Evolutionary conservation across 2,329 filamentous ascomycete species (phyloP), one percentile per base, ranked within the genome.

Genomic region (Trichoderma atrobrunneum): DNA sequence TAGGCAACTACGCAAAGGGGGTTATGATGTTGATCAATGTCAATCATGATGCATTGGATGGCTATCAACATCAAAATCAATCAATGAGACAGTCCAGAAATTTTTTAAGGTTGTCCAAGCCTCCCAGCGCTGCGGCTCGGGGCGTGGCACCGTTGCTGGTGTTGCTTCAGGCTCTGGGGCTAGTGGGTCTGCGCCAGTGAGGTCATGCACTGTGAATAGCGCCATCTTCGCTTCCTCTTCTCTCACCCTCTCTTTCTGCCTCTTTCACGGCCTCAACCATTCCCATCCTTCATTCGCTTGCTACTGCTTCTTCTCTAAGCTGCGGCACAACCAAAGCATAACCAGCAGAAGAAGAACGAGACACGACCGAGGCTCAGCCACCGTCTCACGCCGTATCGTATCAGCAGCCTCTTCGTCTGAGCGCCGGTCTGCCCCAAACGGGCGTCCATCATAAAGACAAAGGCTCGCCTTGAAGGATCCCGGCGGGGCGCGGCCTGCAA

Each of bases 111-210:
- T 70, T 32, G 59, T 24, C 67, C 59, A 56, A 70, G 67, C 67
- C 67, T 70, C 67, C 59, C 59, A 70, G 67, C 59, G 67, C 54
- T 70, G 43, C 59, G 67, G 67, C 67, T 54, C 67, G 65, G 36
- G 63, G 65, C 65, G 56, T 60, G 56, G 36, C 65, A 69, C 65
- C 65, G 65, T 39, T 60, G 65, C 26, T 43, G 56, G 26, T 60
- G 39, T 18, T 48, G 43, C 43, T 48, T 11, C 43, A 10, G 8
- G 43, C 16, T n/a, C 43, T 21, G 43, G 43, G 43, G 56, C 36
- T 43, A 26, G 34, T 61, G 65, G 56, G 63, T 18, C 56, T 48
- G 5, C 18, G 36, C 26, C 24, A 30, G 65, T 69, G 65, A 69
- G 65, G 65, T 69, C 65, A 69, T 59, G 34, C 51, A 30, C 64